Base-by-base conservation (phyloP, 164 flowering plant genomes). In the Nymphaea thermarum region DNA sequence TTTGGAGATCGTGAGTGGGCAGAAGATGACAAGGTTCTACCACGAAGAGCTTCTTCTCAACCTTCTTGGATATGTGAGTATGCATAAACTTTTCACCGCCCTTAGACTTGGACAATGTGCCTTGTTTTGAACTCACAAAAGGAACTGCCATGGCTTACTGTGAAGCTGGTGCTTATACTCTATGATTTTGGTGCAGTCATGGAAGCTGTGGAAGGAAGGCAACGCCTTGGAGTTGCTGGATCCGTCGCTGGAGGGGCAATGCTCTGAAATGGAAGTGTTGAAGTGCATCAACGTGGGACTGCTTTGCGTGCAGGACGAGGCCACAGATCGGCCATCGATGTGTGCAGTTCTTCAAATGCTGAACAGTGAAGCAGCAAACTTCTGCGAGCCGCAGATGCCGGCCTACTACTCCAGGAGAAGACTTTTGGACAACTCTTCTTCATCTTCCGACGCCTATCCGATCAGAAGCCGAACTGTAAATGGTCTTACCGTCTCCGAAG, bases 231-330 rank as follows among this genome's bases (percentile, higher is more conserved):
- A 66, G 43, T 14, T 71, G 60, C 18, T 71, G 68, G 73, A 71
- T 43, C 6, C 60, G 44, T 53, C 65, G 15, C 45, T 71, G 2
- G 18, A 42, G 10, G 36, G 12, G 16, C 43, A 44, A 5, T 25
- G 65, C 36, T 25, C 25, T 14, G 59, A 2, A 60, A 5, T 0
- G 5, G 17, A 44, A 44, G 60, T 71, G 7, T 43, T 60, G 42
- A 71, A 65, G 43, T 66, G 68, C 68, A 71, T 71, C 4, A 68
- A 71, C 10, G 65, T 71, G 18, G 73, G 73, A 43, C 68, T 71
- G 8, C 17, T 71, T 43, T 71, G 73, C 44, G 73, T 66, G 44
- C 68, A 71, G 44, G 73, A 65, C 4, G 43, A 59, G 42, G 73
- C 73, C 17, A 62, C 65, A 44, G 73, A 71, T 17, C 36, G 73